These are phyloP conservation scores for Dipteronia sinensis DNA, from an alignment of 345 rosid species.

Conservation along the genomic window DNA sequence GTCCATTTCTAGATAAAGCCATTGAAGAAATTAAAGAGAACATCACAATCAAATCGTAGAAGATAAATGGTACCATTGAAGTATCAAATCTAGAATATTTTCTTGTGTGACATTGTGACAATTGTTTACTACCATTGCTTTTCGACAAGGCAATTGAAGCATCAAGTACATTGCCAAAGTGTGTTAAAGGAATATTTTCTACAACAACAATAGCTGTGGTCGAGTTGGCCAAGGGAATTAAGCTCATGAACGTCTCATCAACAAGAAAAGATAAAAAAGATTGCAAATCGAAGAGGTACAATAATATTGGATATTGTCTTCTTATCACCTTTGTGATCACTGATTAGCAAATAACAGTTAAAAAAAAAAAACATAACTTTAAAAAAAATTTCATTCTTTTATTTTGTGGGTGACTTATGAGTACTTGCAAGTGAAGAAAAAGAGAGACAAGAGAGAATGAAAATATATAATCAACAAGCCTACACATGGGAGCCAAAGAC, in stretches of 20 bases:
- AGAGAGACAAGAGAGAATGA: not conserved
- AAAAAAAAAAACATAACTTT: not conserved
- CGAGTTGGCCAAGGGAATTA: not conserved
- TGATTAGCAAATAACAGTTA: not conserved
- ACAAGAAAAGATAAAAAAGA: not conserved
- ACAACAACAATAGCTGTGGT: not conserved
- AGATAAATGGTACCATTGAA: not conserved
- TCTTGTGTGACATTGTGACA: not conserved
- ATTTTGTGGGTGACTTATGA: not conserved
- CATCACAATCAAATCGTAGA: not conserved
- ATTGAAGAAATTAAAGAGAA: not conserved
- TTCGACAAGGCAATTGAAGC: not conserved
- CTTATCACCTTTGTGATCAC: not conserved
- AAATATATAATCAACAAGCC: not conserved
- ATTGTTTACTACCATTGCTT: not conserved
- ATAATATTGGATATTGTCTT: not conserved
- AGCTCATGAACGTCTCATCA: not conserved
- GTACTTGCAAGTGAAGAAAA: slow-evolving; percentile 36
- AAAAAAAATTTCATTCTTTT: not conserved
- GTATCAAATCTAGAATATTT: not conserved
- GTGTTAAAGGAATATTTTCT: not conserved
- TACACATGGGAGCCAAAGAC: no score
- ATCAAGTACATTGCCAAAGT: not conserved
- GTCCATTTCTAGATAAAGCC: not conserved
- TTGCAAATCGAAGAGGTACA: not conserved